Evolutionary conservation across 257 asterid species (phyloP).

Genomic region (Gentiana straminea): DNA sequence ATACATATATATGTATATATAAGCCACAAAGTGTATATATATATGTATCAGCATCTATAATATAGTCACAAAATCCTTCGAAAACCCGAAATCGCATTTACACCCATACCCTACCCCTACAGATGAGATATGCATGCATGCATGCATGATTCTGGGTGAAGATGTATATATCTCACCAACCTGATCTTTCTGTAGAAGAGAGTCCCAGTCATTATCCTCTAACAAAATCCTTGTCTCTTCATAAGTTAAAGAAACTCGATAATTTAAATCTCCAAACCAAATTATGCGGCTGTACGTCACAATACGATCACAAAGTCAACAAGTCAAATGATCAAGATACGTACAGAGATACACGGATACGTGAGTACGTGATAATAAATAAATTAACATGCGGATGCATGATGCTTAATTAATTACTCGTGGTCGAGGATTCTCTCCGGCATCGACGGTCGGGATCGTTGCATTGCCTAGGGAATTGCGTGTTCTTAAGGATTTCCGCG

Average conservation of each 20-base stretch:
- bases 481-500: constrained; percentile 58
- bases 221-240: constrained; percentile 54
- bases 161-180: constrained; percentile 20
- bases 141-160: not conserved
- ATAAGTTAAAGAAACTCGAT: constrained; percentile 73
- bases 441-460: constrained; percentile 29
- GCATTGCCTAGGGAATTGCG: constrained; percentile 51
- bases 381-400: no score
- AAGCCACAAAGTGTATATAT: no score
- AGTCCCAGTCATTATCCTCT: constrained; percentile 80
- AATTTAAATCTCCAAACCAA: constrained; percentile 95
- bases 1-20: no score
- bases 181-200: constrained; percentile 84
- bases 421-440: constrained; percentile 61
- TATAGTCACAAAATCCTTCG: no score
- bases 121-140: not conserved
- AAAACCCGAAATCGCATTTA: no score
- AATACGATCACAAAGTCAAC: not conserved
- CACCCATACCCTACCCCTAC: no score
- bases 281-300: constrained; percentile 53
- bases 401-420: constrained; percentile 37
- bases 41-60: no score
- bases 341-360: no score
- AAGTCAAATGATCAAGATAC: not conserved
- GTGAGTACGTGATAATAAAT: no score